Conservation (phyloP, 805 yeast genomes). For the Candida maltosa region DNA sequence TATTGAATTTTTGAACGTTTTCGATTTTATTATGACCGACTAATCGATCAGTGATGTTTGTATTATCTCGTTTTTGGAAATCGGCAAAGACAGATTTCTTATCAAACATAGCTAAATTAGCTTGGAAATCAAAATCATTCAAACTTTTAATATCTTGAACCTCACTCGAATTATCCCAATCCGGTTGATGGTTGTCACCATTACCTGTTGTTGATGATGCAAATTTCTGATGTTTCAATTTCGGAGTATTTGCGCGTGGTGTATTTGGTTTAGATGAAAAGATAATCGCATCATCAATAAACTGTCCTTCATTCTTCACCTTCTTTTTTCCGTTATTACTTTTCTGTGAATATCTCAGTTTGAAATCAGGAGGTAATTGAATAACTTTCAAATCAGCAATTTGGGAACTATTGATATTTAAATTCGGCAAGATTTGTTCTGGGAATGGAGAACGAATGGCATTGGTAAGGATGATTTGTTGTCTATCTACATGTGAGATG, state of each 20-base stretch:
- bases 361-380: conserved; percentile 44
- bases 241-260: conserved; percentile 9
- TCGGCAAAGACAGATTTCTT: conserved; percentile 77
- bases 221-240: conserved; percentile 3
- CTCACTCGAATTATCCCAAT: conserved; percentile 44
- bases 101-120: conserved; percentile 78
- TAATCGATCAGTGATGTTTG: conserved; percentile 58
- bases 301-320: conserved; percentile 1
- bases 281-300: conserved; percentile 3
- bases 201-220: background rate
- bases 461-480: conserved; percentile 22
- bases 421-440: conserved; percentile 8
- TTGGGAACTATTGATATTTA: conserved; percentile 27
- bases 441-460: conserved; percentile 15
- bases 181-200: conserved; percentile 23
- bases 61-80: conserved; percentile 60
- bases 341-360: conserved; percentile 11
- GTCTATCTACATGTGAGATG: conserved; percentile 29
- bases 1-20: conserved; percentile 15
- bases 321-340: conserved; percentile 13
- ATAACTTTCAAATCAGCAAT: conserved; percentile 56
- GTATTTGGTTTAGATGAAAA: conserved; percentile 6
- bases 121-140: conserved; percentile 81
- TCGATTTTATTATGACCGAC: conserved; percentile 69
- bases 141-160: conserved; percentile 43